Base-by-base conservation (phyloP, 176 grass and related monocot species). In the Coix lacrymajobi region DNA sequence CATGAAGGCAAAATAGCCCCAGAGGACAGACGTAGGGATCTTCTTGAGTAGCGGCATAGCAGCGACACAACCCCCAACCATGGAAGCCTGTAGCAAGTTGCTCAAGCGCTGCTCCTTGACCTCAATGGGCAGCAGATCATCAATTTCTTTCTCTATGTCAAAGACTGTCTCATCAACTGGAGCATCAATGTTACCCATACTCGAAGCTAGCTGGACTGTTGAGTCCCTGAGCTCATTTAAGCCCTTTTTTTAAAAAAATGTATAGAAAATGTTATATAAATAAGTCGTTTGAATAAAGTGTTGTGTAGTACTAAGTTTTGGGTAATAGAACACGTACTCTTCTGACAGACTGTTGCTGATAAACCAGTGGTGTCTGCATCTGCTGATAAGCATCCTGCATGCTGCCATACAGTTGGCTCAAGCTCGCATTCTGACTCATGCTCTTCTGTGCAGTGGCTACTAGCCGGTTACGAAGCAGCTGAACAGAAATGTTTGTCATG, bases 1-100 rank as follows among this genome's bases (percentile, higher is more conserved):
- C 97, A 99, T 99, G 89, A 99, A 99, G 28, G 97, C 97, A 32
- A 99, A 99, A 69, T 99, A 99, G 39, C 97, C 97, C 97, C 97
- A 99, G 11, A 99, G 91, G 56, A 99, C 97, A 41, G 97, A 93
- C 3, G 97, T 99, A 0, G 97, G 97, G 80, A 99, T 99, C 72
- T 80, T 93, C 68, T 99, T 99, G 32, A 99, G 93, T 33, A 99
- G 25, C 0, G 97, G 93, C 97, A 99, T 99, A 41, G 97, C 97
- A 12, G 85, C 97, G 0, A 96, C 91, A 63, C 93, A 96, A 13
- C 67, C 87, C 51, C 83, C 97, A 26, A 99, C 97, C 93, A 94
- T 92, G 13, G 51, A 7, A 39, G 91, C 76, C 78, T 99, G 97
- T 67, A 96, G 81, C 45, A 99, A 62, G 86, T 99, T 96, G 86